These are phyloP conservation scores for Colletotrichum melonis DNA, from an alignment of 2,329 filamentous ascomycete species.

Conservation along the genomic window DNA sequence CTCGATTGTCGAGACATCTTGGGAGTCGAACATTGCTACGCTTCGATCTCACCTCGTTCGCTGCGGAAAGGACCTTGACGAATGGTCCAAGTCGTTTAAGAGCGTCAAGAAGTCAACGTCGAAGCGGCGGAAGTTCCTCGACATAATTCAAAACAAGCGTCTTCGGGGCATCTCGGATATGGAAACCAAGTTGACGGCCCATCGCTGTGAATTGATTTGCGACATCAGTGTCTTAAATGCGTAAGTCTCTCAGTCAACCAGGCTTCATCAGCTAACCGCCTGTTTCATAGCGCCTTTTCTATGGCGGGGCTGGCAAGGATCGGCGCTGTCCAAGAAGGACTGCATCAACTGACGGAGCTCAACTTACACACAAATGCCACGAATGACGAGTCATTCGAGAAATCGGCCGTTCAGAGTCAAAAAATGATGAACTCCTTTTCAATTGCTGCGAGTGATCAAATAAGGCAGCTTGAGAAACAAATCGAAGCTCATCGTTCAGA, in stretches of 20 bases:
- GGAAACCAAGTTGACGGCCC: not conserved
- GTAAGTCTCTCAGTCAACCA: not conserved
- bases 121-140: not conserved
- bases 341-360: not conserved
- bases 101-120: not conserved
- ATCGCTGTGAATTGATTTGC: not conserved
- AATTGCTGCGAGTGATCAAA: not conserved
- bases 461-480: too few species aligned
- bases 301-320: not conserved
- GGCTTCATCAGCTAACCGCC: not conserved
- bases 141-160: not conserved
- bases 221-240: not conserved
- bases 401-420: fast-evolving
- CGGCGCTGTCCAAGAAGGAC: not conserved
- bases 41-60: not conserved
- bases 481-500: not conserved
- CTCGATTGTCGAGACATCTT: not conserved
- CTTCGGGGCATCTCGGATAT: not conserved
- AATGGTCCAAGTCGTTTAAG: not conserved
- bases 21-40: not conserved
- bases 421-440: not conserved
- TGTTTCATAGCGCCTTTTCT: not conserved
- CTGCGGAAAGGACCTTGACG: not conserved
- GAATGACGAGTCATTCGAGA: not conserved
- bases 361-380: not conserved